A percentile compares a stretch with the other conserved stretches of the same genome.
Conservation (phyloP, 139 green algal genomes). For the Dunaliella sp. region DNA sequence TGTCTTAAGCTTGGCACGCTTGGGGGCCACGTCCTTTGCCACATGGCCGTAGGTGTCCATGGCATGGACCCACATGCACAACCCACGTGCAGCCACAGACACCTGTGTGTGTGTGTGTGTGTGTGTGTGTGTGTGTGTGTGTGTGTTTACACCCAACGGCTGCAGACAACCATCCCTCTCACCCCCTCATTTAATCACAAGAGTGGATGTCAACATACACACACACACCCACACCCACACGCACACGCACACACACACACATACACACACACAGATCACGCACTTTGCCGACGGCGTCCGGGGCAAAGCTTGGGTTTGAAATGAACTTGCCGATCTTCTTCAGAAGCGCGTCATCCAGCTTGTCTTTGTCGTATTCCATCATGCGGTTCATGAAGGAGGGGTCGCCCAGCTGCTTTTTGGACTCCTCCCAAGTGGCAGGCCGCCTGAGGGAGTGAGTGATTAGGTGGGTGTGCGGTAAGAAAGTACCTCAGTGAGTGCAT, state of each 20-base stretch:
- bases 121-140: neutral
- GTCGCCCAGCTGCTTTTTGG: slow-evolving; percentile 77
- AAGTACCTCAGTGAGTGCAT: too few species aligned
- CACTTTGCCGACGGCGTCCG: slow-evolving; percentile 64
- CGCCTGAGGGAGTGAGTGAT: too few species aligned
- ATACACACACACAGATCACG: slow-evolving; percentile 82
- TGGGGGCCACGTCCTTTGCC: slow-evolving; percentile 81
- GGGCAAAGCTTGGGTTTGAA: slow-evolving; percentile 59
- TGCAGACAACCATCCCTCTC: too few species aligned
- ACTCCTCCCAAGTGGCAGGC: slow-evolving; percentile 78
- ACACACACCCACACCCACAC: too few species aligned
- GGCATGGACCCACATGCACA: slow-evolving; percentile 83
- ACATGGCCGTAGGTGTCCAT: slow-evolving; percentile 84
- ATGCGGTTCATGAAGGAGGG: slow-evolving; percentile 78
- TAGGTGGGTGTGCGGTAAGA: too few species aligned
- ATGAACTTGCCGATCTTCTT: slow-evolving; percentile 85
- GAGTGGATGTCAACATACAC: too few species aligned
- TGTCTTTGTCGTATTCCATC: slow-evolving; percentile 80
- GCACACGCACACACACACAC: too few species aligned
- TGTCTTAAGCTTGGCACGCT: slow-evolving; percentile 78
- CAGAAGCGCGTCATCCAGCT: slow-evolving; percentile 71
- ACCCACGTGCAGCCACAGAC: slow-evolving; percentile 56
- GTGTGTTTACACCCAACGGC: neutral
- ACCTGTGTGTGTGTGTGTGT: slow-evolving; percentile 28
- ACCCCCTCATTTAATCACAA: too few species aligned